Evolutionary conservation across 768 basidiomycete species (phyloP), one percentile per base, ranked within the genome.

Genomic region (Boletus subcaerulescens): DNA sequence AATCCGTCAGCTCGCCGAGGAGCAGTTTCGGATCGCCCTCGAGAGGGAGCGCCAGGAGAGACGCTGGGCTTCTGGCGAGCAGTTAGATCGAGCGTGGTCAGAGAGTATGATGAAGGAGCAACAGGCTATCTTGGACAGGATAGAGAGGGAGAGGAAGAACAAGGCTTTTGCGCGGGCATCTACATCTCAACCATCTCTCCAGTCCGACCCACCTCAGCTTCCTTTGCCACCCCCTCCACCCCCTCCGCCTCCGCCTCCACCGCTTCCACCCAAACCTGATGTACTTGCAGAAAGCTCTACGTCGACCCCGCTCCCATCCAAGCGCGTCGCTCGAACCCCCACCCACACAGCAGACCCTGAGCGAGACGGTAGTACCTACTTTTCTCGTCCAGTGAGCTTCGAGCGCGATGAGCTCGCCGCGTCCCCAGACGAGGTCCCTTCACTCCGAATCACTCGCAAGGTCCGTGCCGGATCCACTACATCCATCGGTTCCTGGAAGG

Each of bases 11-110:
- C 57, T 81, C 4, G 82, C 80, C 1, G 67, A 71, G 50, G 81
- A 80, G 33, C 74, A 76, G 55, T 85, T 76, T 56, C 66, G 68
- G 13, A 63, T 57, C 39, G 77, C 73, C 20, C 65, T 85, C 36
- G 73, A 74, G 35, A 71, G 75, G 10, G 83, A 84, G 59, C 73
- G 80, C 5, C 71, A 77, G 61, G 76, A 80, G 51, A 74, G 79
- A n/a, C 71, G 73, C 2, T 81, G 79, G 80, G 74, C 74, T 11
- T 66, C 75, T 6, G 77, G 78, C 24, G 64, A 66, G 22, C 67
- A 60, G 42, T 53, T 71, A 12, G 71, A 74, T 59, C 57, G 24
- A 12, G 69, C 56, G n/a, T 74, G 71, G 69, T 67, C 67, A 18
- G 70, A 69, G 54, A 64, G 56, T 22, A 65, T 73, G 60, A 68